Evolutionary conservation across 192 early-diverging fungal genomes (phyloP).

Genomic region (Coemansia biformis): DNA sequence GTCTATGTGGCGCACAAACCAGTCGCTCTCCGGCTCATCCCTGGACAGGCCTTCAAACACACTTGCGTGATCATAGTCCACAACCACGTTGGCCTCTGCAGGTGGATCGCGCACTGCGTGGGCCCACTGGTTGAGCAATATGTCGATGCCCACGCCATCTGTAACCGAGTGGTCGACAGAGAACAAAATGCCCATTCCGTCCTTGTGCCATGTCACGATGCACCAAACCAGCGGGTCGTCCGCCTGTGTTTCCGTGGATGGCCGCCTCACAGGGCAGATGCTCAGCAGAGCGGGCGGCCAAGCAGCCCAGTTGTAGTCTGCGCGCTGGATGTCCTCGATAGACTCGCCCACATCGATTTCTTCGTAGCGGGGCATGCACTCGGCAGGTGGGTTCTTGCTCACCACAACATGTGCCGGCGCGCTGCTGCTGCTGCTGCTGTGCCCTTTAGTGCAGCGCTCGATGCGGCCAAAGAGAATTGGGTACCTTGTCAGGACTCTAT

Average conservation of each 20-base stretch:
- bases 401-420: not conserved
- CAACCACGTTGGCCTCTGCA: not conserved
- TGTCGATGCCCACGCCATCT: constrained; percentile 33
- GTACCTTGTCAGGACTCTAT: constrained; percentile 21
- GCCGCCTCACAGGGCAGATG: constrained; percentile 9
- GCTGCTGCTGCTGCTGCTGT: no score
- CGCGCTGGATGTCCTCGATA: constrained; percentile 11
- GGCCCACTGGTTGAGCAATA: constrained; percentile 34
- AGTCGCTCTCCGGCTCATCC: constrained; percentile 2
- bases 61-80: constrained; percentile 24
- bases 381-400: not conserved
- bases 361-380: constrained; percentile 14
- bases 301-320: constrained; percentile 18
- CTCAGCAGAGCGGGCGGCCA: constrained; percentile 29
- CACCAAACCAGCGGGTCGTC: constrained; percentile 22
- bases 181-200: constrained; percentile 32
- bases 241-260: not conserved
- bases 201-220: constrained; percentile 29
- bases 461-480: constrained; percentile 29
- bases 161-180: constrained; percentile 36
- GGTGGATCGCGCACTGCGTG: not conserved
- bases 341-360: constrained; percentile 9
- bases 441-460: no score
- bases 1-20: constrained; percentile 27
- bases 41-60: constrained; percentile 9